Base-by-base conservation (phyloP, 257 asterid species). In the Jacaranda copaia region DNA sequence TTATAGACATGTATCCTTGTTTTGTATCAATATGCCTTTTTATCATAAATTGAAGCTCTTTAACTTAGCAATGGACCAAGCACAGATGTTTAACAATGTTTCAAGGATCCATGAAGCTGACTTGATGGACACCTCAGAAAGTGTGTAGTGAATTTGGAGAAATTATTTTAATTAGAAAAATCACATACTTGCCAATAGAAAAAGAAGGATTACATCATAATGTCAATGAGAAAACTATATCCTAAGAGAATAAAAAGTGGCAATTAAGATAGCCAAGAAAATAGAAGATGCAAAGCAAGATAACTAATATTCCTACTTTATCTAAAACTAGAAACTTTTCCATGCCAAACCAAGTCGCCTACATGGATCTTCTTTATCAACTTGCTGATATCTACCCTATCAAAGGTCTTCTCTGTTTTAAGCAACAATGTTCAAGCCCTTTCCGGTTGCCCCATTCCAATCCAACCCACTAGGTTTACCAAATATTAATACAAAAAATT, bases 51-150 rank as follows among this genome's bases (percentile, higher is more conserved):
- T 25, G 32, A 25, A 25, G 32, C 32, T 25, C 32, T 32, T 64
- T 40, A 56, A 46, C 70, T 18, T 38, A 5, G 38, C 32, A 10
- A 69, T 61, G 43, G 57, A 59, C 72, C 55, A 48, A 11, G 59
- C 18, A 43, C 8, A 74, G 68, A 58, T 77, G 56, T 42, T 42
- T 80, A 57, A 56, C 55, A n/a, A 36, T 56, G 10, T 53, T 43
- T 25, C 32, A 12, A 68, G 12, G 59, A 45, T 45, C 46, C 48
- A 20, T 18, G 74, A n/a, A 68, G 36, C 14, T 68, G 57, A 10
- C 32, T 25, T 25, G 32, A 25, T 2, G 2, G 32, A 25, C 32
- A 2, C 73, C n/a, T 49, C 20, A 5, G 4, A 49, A 19, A 46
- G 8, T 3, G 51, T 45, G 51, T 7, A 7, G 51, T 45, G 51